These are phyloP conservation scores for Fusarium dlaminii DNA, from an alignment of 2,329 filamentous ascomycete species.

Conservation along the genomic window DNA sequence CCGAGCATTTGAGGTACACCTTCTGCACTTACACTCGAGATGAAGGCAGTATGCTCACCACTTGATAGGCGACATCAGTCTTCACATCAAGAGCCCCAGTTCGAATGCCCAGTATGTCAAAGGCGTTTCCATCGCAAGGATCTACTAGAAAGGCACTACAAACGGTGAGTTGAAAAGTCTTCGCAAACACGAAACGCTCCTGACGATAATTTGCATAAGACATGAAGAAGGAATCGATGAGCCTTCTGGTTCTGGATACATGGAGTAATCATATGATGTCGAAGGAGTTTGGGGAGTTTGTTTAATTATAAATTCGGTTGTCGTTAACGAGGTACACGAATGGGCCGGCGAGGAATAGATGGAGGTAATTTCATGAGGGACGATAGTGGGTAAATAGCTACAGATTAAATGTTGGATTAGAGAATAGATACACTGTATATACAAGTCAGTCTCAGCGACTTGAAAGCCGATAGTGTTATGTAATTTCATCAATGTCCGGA, in stretches of 20 bases:
- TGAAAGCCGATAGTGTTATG: fast-evolving
- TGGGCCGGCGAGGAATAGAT: background rate
- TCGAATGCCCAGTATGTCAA: slow-evolving; percentile 6
- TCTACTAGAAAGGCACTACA: slow-evolving; percentile 12
- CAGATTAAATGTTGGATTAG: no score
- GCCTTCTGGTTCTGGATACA: background rate
- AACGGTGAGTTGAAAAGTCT: background rate
- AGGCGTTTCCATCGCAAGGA: slow-evolving; percentile 6
- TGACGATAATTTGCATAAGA: background rate
- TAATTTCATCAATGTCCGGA: no score
- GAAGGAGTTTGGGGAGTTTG: background rate
- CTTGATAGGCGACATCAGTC: background rate
- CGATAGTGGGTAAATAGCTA: background rate
- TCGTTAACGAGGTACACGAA: no score
- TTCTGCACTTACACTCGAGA: background rate
- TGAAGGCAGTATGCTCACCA: background rate
- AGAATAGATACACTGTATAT: background rate
- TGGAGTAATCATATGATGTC: background rate
- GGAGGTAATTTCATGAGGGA: background rate
- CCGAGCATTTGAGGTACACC: background rate
- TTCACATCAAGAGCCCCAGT: slow-evolving; percentile 6
- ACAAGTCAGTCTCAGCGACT: background rate
- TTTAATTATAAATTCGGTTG: no score
- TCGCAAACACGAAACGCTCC: background rate
- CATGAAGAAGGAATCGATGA: background rate